phyloP scores from a whole-genome alignment of 2,329 filamentous ascomycete species.

The Colletotrichum caudatum region DNA sequence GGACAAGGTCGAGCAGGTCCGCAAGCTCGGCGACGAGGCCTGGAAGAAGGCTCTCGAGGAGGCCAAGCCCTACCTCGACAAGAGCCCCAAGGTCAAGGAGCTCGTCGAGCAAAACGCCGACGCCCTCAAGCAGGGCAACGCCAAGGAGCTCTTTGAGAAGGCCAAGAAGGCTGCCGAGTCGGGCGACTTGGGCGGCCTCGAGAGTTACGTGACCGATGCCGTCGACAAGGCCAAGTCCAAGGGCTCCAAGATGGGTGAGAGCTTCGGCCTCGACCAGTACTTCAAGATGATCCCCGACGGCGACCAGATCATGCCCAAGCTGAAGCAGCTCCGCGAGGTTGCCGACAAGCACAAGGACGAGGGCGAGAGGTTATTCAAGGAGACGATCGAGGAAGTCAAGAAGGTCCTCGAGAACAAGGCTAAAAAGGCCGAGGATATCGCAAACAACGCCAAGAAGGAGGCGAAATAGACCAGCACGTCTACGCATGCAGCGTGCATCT shows the following conservation, averaged over 20 bases:
- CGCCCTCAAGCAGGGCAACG: constrained; percentile 74
- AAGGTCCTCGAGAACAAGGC: constrained; percentile 72
- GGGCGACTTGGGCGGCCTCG: constrained; percentile 69
- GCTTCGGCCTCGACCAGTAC: constrained; percentile 69
- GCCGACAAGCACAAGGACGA: constrained; percentile 77
- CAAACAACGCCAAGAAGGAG: constrained; percentile 65
- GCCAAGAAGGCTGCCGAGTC: constrained; percentile 71
- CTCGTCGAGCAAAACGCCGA: constrained; percentile 78
- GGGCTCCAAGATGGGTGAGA: constrained; percentile 52
- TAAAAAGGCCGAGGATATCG: constrained; percentile 68
- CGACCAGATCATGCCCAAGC: constrained; percentile 72
- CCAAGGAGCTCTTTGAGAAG: constrained; percentile 72
- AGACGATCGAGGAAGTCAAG: constrained; percentile 75
- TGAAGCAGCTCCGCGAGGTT: constrained; percentile 73
- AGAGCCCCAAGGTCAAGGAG: constrained; percentile 81
- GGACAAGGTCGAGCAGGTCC: constrained; percentile 76
- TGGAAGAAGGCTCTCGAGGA: constrained; percentile 79
- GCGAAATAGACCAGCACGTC: constrained; percentile 48
- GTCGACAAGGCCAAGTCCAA: constrained; percentile 67
- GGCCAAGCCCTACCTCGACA: constrained; percentile 78
- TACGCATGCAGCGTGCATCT: not conserved
- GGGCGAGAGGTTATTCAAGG: constrained; percentile 76
- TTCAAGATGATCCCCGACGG: constrained; percentile 75
- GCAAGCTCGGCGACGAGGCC: constrained; percentile 76
- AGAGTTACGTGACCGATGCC: constrained; percentile 70